Base-by-base conservation (phyloP, 1,284 basidiomycete species). In the Mycosarcoma mackinlayi region DNA sequence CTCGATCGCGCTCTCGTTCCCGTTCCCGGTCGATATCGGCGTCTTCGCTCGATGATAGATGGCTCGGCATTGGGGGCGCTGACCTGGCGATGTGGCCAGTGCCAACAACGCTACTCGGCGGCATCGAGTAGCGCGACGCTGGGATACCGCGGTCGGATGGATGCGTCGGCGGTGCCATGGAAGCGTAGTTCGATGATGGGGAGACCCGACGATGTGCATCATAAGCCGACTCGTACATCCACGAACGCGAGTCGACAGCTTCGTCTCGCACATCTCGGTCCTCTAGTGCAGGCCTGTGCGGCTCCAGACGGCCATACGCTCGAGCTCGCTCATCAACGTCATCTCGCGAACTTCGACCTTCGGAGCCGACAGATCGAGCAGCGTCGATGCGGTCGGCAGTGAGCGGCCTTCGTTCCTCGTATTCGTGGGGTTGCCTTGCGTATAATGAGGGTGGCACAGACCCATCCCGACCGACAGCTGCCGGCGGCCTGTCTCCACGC, bases 161-260 rank as follows among this genome's bases (percentile, higher is more conserved):
- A 28, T 60, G 64, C 39, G 57, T 48, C 18, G 67, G 67, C 6
- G 67, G 67, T 18, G 67, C 67, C 67, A 70, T 70, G 14, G 55
- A 6, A 16, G 52, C 56, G 27, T 64, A 70, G 44, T 49, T 56
- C 1, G 60, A 42, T 14, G 57, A 46, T 37, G 56, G 56, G 28
- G 56, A 55, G 14, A 57, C 48, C 28, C 63, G 56, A 33, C 52
- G 60, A n/a, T 46, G 60, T 2, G 61, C 56, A 18, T 60, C 67
- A 47, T 59, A 64, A 14, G 51, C 49, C 34, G 63, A 51, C 10
- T 70, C 67, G 53, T 60, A 64, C 61, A 47, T 52, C 52, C 67
- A 55, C 1, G 67, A 31, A 18, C 67, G 42, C 8, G 56, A 42
- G 4, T 64, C 61, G 38, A 19, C 56, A 3, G 16, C 39, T 19